Percentiles rank a stretch among this genome's conserved stretches.
Conservation (phyloP, 441 rosid genomes). For the Biscutella laevigata region DNA sequence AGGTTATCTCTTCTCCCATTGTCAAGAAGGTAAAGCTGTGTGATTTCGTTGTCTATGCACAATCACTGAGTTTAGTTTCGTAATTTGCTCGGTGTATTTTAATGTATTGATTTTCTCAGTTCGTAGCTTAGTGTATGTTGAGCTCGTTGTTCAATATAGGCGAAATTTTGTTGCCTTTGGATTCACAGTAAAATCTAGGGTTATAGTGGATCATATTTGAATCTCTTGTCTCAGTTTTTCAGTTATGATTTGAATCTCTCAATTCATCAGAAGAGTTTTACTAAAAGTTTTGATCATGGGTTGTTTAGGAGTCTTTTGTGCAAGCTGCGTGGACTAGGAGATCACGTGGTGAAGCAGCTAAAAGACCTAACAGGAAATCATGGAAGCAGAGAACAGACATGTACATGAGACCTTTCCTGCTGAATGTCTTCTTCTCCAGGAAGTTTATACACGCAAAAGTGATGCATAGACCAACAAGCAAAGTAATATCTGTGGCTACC, state of each 20-base stretch:
- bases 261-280: too few species aligned
- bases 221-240: too few species aligned
- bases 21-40: conserved; percentile 45
- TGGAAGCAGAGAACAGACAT: conserved; percentile 90
- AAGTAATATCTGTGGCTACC: conserved; percentile 86
- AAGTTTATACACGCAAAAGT: conserved; percentile 82
- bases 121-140: background rate
- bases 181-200: background rate
- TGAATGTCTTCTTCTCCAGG: conserved; percentile 84
- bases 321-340: conserved; percentile 85
- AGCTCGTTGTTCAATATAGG: too few species aligned
- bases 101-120: background rate
- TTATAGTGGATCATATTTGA: background rate
- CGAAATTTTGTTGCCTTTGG: background rate
- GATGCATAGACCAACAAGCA: conserved; percentile 88
- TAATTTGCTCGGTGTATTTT: background rate
- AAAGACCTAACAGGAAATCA: conserved; percentile 67
- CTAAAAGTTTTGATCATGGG: too few species aligned
- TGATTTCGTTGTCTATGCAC: background rate
- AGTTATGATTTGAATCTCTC: too few species aligned
- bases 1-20: conserved; percentile 26
- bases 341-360: conserved; percentile 61
- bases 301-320: conserved; percentile 42
- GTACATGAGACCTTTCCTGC: conserved; percentile 85
- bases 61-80: background rate